Percentiles rank a stretch among this genome's conserved stretches.
Evolutionary conservation across 768 basidiomycete genomes (phyloP).

Genomic region (Mycena capillaripes): DNA sequence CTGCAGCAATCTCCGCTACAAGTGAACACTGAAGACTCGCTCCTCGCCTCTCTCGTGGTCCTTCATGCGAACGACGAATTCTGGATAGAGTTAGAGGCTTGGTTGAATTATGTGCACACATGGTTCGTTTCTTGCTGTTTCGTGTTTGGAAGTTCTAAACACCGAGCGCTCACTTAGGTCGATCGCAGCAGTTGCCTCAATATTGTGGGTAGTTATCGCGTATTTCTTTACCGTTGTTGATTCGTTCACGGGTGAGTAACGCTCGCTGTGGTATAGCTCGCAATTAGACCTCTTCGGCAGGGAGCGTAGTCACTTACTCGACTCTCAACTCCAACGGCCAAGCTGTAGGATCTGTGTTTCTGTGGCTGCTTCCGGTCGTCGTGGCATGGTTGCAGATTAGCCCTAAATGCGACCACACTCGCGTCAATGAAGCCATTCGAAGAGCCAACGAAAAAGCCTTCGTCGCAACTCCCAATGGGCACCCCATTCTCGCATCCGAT

Average conservation of each 20-base stretch:
- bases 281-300: background rate
- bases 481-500: constrained; percentile 18
- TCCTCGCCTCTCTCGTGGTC: constrained; percentile 52
- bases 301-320: constrained; percentile 32
- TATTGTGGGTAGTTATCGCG: constrained; percentile 32
- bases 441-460: constrained; percentile 47
- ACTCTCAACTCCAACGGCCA: constrained; percentile 52
- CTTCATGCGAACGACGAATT: constrained; percentile 52
- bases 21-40: constrained; percentile 40
- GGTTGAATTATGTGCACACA: constrained; percentile 52
- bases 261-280: background rate
- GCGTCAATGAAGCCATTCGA: constrained; percentile 45
- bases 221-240: constrained; percentile 34
- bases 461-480: constrained; percentile 39
- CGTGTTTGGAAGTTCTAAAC: background rate
- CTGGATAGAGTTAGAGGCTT: constrained; percentile 49
- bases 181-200: constrained; percentile 31
- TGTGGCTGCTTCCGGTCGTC: constrained; percentile 27
- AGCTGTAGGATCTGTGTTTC: constrained; percentile 49
- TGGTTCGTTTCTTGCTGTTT: constrained; percentile 42
- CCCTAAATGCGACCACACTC: constrained; percentile 55
- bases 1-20: constrained; percentile 54
- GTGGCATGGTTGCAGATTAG: constrained; percentile 56
- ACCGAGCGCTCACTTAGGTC: background rate
- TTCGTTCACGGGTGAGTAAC: constrained; percentile 31